phyloP scores from a whole-genome alignment of 2,329 filamentous ascomycete genomes.

The Verticillium isaacii region DNA sequence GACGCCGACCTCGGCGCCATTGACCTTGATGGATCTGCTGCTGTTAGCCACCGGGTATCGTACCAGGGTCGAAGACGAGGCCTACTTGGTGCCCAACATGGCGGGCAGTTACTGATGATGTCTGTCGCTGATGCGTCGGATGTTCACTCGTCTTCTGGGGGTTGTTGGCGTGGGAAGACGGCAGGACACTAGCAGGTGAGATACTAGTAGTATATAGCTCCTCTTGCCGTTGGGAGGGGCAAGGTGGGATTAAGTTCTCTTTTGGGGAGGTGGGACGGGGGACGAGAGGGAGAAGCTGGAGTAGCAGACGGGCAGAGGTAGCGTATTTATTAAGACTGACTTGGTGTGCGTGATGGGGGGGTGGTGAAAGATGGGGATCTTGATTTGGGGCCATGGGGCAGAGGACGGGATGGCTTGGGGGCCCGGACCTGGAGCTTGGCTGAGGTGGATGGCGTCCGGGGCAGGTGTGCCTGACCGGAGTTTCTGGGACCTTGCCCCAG shows the following conservation, averaged over 20 bases:
- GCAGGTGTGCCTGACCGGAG: not conserved
- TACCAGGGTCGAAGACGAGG: not conserved
- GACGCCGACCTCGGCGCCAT: constrained; percentile 35
- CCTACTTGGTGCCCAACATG: not conserved
- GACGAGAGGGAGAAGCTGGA: not conserved
- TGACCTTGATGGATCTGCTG: constrained; percentile 32
- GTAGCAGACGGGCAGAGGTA: not conserved
- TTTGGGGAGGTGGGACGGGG: not conserved
- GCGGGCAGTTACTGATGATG: not conserved
- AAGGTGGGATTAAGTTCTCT: not conserved
- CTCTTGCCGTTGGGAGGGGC: not conserved
- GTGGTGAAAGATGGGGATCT: not conserved
- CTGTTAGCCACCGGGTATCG: not conserved
- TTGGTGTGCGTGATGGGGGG: not conserved
- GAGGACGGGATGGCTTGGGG: not conserved
- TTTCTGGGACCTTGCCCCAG: not conserved
- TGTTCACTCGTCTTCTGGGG: not conserved
- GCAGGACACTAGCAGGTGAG: not conserved
- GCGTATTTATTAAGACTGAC: not conserved
- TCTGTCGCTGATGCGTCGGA: not conserved
- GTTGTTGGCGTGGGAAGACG: not conserved
- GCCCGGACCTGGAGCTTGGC: not conserved
- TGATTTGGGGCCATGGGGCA: not conserved
- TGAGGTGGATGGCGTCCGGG: not conserved
- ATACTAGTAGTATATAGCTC: not conserved